Conservation (phyloP, 805 yeast species). For the Yarrowia deformans region DNA sequence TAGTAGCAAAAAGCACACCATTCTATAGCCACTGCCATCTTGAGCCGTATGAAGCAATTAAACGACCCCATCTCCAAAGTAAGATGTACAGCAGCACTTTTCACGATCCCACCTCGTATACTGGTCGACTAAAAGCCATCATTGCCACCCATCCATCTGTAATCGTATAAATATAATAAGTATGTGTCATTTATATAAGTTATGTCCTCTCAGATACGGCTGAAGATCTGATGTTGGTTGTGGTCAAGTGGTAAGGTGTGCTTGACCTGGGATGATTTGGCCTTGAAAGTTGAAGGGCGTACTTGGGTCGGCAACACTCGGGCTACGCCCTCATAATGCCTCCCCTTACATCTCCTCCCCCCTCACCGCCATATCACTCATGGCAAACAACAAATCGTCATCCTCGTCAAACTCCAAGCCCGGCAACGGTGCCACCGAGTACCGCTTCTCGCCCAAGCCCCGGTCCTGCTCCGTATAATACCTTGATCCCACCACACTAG, state of each 20-base stretch:
- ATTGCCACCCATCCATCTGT: too few species aligned
- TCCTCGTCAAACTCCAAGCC: constrained; percentile 45
- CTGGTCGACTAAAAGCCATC: too few species aligned
- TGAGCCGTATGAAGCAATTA: too few species aligned
- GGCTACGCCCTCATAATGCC: too few species aligned
- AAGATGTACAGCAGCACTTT: too few species aligned
- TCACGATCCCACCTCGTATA: neutral
- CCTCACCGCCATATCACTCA: constrained; percentile 51
- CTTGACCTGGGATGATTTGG: too few species aligned
- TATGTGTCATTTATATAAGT: constrained; percentile 30
- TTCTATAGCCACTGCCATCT: too few species aligned
- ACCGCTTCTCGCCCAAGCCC: constrained; percentile 40
- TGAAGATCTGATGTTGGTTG: neutral
- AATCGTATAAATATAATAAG: constrained; percentile 22
- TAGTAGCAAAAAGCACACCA: too few species aligned
- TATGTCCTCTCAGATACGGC: constrained; percentile 1
- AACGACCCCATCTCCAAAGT: too few species aligned
- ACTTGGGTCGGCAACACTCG: too few species aligned
- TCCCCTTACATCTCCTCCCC: neutral
- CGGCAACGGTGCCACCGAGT: constrained; percentile 36
- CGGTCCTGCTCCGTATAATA: constrained; percentile 35
- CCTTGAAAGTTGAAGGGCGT: too few species aligned
- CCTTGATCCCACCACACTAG: constrained; percentile 2
- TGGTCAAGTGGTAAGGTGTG: too few species aligned
- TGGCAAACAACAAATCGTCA: constrained; percentile 52